Evolutionary conservation across 805 yeast genomes (phyloP).

Genomic region (Debaryomyces hansenii): DNA sequence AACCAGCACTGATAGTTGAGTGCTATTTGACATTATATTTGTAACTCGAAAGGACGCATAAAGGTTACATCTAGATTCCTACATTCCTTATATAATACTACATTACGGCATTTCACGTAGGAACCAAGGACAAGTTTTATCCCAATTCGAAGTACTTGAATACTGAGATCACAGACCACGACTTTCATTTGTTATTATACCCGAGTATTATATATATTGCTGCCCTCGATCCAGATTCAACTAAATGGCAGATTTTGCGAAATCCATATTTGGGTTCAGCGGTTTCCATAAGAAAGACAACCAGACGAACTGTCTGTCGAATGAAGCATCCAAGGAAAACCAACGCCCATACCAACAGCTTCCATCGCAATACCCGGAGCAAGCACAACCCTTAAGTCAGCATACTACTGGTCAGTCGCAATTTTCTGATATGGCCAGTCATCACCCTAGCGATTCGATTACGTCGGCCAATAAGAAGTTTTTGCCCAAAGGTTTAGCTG

Average conservation of each 20-base stretch:
- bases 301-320: not conserved
- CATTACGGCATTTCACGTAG: no score
- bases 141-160: no score
- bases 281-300: constrained; percentile 30
- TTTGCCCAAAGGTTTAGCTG: constrained; percentile 37
- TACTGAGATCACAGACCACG: no score
- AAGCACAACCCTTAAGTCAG: not conserved
- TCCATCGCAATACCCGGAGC: constrained; percentile 3
- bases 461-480: constrained; percentile 15
- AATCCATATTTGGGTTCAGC: constrained; percentile 43
- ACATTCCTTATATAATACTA: no score
- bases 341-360: constrained; percentile 6
- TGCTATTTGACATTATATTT: no score
- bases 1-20: no score
- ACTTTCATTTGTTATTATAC: no score
- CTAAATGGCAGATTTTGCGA: constrained; percentile 47
- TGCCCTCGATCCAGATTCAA: not conserved
- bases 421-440: not conserved
- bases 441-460: not conserved
- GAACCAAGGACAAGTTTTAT: no score
- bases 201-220: no score
- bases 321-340: constrained; percentile 1
- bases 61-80: no score
- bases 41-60: no score
- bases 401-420: not conserved